Evolutionary conservation across 495 filamentous ascomycete species (phyloP).

Genomic region (Podospora australis): DNA sequence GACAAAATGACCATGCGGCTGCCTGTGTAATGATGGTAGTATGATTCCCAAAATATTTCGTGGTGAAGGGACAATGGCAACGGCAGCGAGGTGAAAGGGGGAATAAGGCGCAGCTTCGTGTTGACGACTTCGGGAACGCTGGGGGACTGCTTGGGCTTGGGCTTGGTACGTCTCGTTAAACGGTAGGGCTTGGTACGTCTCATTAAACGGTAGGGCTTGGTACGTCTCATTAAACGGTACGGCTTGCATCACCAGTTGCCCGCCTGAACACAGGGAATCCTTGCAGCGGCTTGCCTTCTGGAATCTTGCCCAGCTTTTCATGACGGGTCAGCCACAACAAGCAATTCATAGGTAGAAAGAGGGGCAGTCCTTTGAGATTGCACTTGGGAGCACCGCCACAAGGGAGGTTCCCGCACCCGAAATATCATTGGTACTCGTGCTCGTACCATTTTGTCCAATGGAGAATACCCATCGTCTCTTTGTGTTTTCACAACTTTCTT

Average conservation of each 20-base stretch:
- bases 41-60: too few species aligned
- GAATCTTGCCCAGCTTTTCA: not conserved
- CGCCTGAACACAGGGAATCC: slow-evolving; percentile 4
- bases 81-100: too few species aligned
- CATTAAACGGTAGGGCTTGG: slow-evolving; percentile 3
- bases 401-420: too few species aligned
- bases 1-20: not conserved
- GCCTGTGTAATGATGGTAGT: too few species aligned
- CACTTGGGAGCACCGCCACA: not conserved
- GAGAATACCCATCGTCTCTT: too few species aligned
- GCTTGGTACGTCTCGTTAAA: too few species aligned
- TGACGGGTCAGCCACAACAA: not conserved
- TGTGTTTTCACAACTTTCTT: too few species aligned
- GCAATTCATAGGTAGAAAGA: too few species aligned
- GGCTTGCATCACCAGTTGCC: slow-evolving; percentile 8
- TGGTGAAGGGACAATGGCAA: too few species aligned
- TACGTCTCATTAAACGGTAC: slow-evolving; percentile 5
- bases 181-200: not conserved
- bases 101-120: not conserved
- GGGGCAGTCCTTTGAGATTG: not conserved
- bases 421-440: too few species aligned
- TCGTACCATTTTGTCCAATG: too few species aligned
- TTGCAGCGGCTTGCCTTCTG: not conserved
- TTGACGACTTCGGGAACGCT: not conserved
- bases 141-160: not conserved